phyloP scores from a whole-genome alignment of 176 grass and related monocot species.

The Carex pumila region DNA sequence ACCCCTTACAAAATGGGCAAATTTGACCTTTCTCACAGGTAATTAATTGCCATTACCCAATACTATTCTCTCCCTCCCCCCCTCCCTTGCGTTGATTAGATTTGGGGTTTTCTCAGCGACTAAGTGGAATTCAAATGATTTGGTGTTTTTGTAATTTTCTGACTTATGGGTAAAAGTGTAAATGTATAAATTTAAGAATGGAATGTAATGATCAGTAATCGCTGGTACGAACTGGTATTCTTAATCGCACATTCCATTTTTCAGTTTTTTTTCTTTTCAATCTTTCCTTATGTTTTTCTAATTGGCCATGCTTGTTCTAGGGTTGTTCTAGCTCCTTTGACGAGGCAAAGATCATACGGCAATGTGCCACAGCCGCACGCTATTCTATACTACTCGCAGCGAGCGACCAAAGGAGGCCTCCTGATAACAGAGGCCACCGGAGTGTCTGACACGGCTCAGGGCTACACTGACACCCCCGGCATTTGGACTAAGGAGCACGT shows the following conservation, averaged over 20 bases:
- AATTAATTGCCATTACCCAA: not conserved
- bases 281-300: not conserved
- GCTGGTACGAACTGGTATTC: no score
- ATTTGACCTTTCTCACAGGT: constrained; percentile 38
- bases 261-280: not conserved
- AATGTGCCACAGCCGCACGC: constrained; percentile 45
- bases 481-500: constrained; percentile 45
- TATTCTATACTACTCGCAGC: constrained; percentile 41
- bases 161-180: no score
- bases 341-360: constrained; percentile 44
- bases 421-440: constrained; percentile 42
- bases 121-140: no score
- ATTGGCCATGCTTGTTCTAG: constrained; percentile 1
- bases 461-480: constrained; percentile 34
- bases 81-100: not conserved
- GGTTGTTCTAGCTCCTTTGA: constrained; percentile 50
- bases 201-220: no score
- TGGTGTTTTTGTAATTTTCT: no score
- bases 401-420: constrained; percentile 29
- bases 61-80: not conserved
- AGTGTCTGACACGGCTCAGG: constrained; percentile 50
- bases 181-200: no score
- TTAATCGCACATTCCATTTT: no score
- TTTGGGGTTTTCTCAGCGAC: not conserved
- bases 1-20: constrained; percentile 46